These are phyloP conservation scores for Penicillium sp. DNA, from an alignment of 2,329 filamentous ascomycete genomes.

Conservation along the genomic window DNA sequence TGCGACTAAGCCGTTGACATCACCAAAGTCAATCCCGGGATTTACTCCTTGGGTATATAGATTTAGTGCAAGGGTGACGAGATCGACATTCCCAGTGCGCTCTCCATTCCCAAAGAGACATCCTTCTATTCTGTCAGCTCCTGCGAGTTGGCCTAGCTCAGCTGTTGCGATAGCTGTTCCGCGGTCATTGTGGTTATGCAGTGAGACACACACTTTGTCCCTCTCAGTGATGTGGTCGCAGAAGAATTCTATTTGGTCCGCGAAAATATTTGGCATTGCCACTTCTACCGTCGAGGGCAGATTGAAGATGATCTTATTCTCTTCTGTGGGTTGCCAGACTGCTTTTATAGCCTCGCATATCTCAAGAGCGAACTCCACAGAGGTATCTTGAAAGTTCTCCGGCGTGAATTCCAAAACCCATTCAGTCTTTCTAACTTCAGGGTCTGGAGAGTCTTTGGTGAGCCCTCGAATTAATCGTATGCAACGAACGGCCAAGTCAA, in stretches of 20 bases:
- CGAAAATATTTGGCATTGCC: conserved; percentile 89
- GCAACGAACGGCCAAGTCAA: conserved; percentile 79
- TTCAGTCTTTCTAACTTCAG: conserved; percentile 51
- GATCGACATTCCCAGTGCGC: conserved; percentile 89
- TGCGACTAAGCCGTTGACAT: conserved; percentile 80
- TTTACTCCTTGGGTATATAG: conserved; percentile 90
- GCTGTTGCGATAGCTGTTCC: conserved; percentile 89
- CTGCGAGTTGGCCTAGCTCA: conserved; percentile 92
- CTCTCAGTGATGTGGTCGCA: conserved; percentile 78
- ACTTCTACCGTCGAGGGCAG: conserved; percentile 94
- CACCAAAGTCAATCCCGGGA: conserved; percentile 83
- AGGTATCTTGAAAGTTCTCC: conserved; percentile 78
- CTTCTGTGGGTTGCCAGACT: conserved; percentile 78
- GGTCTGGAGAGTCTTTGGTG: conserved; percentile 69
- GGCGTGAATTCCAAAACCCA: conserved; percentile 49
- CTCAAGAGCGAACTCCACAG: conserved; percentile 73
- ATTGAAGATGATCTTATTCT: conserved; percentile 91
- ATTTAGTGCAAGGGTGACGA: conserved; percentile 88
- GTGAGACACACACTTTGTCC: conserved; percentile 80
- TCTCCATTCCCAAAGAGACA: conserved; percentile 94
- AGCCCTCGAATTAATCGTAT: conserved; percentile 81
- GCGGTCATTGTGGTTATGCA: conserved; percentile 92
- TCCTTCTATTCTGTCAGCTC: conserved; percentile 88
- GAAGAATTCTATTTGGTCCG: conserved; percentile 95
- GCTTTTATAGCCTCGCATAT: conserved; percentile 91